Evolutionary conservation across 352 stramenopile genomes (phyloP).

Genomic region (Pythium chondricola): DNA sequence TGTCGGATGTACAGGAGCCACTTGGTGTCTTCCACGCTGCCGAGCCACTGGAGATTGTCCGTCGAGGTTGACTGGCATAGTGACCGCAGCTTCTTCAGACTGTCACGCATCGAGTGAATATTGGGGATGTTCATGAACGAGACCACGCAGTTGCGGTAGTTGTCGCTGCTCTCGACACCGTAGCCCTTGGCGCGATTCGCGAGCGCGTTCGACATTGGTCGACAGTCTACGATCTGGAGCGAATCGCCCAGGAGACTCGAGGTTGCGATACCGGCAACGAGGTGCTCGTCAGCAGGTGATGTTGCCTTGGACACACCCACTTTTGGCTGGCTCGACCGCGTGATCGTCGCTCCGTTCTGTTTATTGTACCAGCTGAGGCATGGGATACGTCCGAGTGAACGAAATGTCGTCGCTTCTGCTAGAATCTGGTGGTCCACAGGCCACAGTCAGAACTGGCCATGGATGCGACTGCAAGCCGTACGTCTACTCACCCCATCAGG

Average conservation of each 20-base stretch:
- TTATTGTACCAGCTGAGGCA: conserved; percentile 68
- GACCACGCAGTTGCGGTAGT: conserved; percentile 93
- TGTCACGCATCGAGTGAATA: conserved; percentile 97
- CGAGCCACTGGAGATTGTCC: conserved; percentile 91
- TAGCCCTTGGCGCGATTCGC: conserved; percentile 88
- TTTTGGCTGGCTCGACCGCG: conserved; percentile 78
- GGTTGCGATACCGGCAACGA: conserved; percentile 57
- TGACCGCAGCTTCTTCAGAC: conserved; percentile 66
- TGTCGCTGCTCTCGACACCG: conserved; percentile 93
- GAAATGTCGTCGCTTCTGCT: conserved; percentile 60
- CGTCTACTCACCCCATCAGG: conserved; percentile 79
- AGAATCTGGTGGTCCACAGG: conserved; percentile 40
- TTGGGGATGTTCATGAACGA: conserved; percentile 99
- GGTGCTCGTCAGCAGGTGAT: conserved; percentile 59
- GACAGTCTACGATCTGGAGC: conserved; percentile 80
- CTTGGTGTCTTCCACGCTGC: conserved; percentile 93
- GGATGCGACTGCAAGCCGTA: no score
- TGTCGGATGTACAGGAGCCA: conserved; percentile 95
- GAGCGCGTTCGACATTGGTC: conserved; percentile 72
- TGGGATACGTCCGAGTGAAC: conserved; percentile 68
- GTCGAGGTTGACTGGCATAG: conserved; percentile 76
- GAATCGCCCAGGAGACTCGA: conserved; percentile 61
- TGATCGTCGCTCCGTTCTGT: conserved; percentile 57
- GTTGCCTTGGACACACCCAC: conserved; percentile 76
- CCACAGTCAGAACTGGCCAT: no score